These are phyloP conservation scores for Uronychia setigera DNA, from an alignment of 73 alveolate species.

Conservation along the genomic window DNA sequence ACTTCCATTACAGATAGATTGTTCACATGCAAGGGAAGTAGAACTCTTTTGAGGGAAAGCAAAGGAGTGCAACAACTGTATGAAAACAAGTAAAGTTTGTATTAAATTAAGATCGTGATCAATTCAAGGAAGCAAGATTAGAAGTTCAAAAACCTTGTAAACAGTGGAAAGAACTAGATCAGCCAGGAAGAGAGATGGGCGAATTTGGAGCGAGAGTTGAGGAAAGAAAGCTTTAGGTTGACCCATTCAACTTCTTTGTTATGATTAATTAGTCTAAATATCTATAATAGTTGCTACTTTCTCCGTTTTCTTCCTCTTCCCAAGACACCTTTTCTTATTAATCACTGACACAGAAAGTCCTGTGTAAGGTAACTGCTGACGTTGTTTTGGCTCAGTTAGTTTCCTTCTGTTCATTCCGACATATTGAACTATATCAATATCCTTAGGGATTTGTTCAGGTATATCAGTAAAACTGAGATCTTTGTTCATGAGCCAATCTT, in stretches of 20 bases:
- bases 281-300: neutral
- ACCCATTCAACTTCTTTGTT: neutral
- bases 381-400: neutral
- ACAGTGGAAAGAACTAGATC: too few species aligned
- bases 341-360: neutral
- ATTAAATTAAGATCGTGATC: too few species aligned
- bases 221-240: neutral
- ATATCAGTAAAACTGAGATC: neutral
- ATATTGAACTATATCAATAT: neutral
- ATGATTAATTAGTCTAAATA: too few species aligned
- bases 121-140: too few species aligned
- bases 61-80: too few species aligned
- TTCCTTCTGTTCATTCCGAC: neutral
- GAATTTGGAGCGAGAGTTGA: neutral
- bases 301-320: neutral
- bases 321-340: neutral
- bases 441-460: neutral
- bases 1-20: neutral
- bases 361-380: too few species aligned
- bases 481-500: neutral
- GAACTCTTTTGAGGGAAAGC: neutral
- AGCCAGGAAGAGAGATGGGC: too few species aligned
- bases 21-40: neutral
- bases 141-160: too few species aligned
- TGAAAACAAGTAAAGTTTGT: too few species aligned